Percentiles rank a stretch among this genome's conserved stretches.
Evolutionary conservation across 2,329 filamentous ascomycete genomes (phyloP).

Genomic region (Ascochyta clinopodiicola): DNA sequence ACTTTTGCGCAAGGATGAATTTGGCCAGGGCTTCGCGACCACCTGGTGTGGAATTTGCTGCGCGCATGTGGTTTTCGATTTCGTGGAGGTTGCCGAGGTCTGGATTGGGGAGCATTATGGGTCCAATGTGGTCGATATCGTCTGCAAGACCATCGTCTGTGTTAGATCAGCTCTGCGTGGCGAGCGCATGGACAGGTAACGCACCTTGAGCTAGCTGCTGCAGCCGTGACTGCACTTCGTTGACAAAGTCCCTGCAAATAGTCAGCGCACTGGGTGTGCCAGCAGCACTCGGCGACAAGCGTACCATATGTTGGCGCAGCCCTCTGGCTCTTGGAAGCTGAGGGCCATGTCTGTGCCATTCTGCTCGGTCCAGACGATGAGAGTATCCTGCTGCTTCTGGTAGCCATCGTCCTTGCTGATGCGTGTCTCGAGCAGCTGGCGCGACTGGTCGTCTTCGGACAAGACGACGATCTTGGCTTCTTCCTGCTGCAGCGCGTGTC

Average conservation of each 20-base stretch:
- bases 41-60: slow-evolving; percentile 73
- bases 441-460: slow-evolving; percentile 88
- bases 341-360: slow-evolving; percentile 95
- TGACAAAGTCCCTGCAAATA: slow-evolving; percentile 83
- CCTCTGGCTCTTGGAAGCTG: slow-evolving; percentile 96
- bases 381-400: slow-evolving; percentile 97
- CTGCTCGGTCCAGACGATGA: slow-evolving; percentile 97
- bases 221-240: slow-evolving; percentile 79
- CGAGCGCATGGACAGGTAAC: slow-evolving; percentile 20
- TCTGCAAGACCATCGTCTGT: slow-evolving; percentile 87
- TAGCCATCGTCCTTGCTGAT: slow-evolving; percentile 95
- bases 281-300: slow-evolving; percentile 14
- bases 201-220: slow-evolving; percentile 68
- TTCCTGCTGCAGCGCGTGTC: slow-evolving; percentile 67
- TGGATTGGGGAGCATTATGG: slow-evolving; percentile 77
- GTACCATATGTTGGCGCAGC: slow-evolving; percentile 90
- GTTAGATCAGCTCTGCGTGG: slow-evolving; percentile 23
- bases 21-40: slow-evolving; percentile 89
- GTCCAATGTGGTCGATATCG: slow-evolving; percentile 75
- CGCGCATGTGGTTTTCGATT: slow-evolving; percentile 83
- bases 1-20: slow-evolving; percentile 83
- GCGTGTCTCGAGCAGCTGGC: slow-evolving; percentile 84
- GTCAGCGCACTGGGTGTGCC: slow-evolving; percentile 22
- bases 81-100: slow-evolving; percentile 83
- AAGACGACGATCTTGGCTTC: slow-evolving; percentile 89